phyloP scores from a whole-genome alignment of 164 flowering plant species.

The Berberis vulgaris region DNA sequence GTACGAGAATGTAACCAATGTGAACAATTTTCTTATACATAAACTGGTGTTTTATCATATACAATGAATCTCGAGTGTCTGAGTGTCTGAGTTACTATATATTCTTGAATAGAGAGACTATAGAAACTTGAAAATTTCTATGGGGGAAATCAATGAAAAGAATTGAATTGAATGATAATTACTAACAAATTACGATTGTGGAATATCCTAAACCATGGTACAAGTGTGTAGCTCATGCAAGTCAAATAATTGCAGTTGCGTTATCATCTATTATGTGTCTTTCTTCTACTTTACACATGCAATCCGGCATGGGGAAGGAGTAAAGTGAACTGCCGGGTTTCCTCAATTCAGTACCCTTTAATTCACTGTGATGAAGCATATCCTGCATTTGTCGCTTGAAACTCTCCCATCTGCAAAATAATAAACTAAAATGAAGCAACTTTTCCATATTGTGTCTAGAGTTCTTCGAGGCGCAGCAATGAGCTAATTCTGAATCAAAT shows the following conservation, averaged over 20 bases:
- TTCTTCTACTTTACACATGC: slow-evolving; percentile 61
- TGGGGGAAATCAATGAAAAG: neutral
- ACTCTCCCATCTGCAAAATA: slow-evolving; percentile 55
- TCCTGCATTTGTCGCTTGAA: slow-evolving; percentile 65
- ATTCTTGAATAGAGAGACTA: neutral
- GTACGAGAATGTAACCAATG: too few species aligned
- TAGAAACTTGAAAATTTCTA: neutral
- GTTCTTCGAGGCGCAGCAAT: neutral
- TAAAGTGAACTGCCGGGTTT: slow-evolving; percentile 70
- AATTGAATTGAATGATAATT: neutral
- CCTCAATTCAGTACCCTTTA: slow-evolving; percentile 60
- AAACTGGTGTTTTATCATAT: neutral
- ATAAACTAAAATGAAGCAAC: neutral
- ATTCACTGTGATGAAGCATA: slow-evolving; percentile 78
- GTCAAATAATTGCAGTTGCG: slow-evolving; percentile 2
- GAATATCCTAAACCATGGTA: neutral
- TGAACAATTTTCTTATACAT: neutral
- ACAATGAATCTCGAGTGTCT: slow-evolving; percentile 1
- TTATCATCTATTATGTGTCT: slow-evolving; percentile 8
- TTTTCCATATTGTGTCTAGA: neutral
- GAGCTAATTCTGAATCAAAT: neutral
- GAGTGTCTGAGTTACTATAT: neutral
- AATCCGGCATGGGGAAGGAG: slow-evolving; percentile 91
- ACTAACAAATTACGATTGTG: neutral
- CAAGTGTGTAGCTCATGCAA: neutral